Evolutionary conservation across 2,329 filamentous ascomycete species (phyloP), one percentile per base, ranked within the genome.

Genomic region (Aspergillus aculeatus): DNA sequence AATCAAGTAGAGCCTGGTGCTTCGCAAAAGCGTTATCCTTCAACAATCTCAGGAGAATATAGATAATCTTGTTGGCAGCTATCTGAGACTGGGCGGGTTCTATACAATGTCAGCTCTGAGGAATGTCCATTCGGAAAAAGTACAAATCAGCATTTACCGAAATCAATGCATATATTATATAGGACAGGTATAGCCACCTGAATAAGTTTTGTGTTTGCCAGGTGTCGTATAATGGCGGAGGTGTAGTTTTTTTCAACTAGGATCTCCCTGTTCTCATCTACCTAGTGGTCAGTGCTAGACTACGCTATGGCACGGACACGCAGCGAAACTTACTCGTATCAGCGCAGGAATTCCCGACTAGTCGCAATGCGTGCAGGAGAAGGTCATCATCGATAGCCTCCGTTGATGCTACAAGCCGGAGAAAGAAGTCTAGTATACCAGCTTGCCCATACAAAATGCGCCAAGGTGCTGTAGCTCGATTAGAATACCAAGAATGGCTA

Each of bases 91-190:
- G 76, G 24, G 75, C 75, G 38, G 76, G 75, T 58, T 76, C 75
- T 78, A 50, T 14, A 16, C 14, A n/a, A 26, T 6, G 56, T 74
- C 57, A 74, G 66, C 53, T 52, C 55, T n/a, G 21, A 14, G 31
- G 21, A 29, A 38, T 35, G 19, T 23, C 21, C 44, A 44, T 16
- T 6, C 7, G 4, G 11, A 12, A 14, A 26, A 2, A n/a, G n/a
- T 19, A 29, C 11, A 24, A n/a, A 16, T 14, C 7, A 7, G 12
- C 14, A 48, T 66, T 55, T 63, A 80, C 78, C 77, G 66, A 72
- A 80, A 60, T 80, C 78, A 58, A 75, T 71, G 64, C 78, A 80
- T 54, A 79, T 74, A 58, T 80, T 80, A 67, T 78, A 80, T 48
- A 80, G 69, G 49, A 80, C 78, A 58, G 76, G 75, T 58, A 80